These are phyloP conservation scores for Closterium sp. DNA, from an alignment of 139 green algal species.

Conservation along the genomic window DNA sequence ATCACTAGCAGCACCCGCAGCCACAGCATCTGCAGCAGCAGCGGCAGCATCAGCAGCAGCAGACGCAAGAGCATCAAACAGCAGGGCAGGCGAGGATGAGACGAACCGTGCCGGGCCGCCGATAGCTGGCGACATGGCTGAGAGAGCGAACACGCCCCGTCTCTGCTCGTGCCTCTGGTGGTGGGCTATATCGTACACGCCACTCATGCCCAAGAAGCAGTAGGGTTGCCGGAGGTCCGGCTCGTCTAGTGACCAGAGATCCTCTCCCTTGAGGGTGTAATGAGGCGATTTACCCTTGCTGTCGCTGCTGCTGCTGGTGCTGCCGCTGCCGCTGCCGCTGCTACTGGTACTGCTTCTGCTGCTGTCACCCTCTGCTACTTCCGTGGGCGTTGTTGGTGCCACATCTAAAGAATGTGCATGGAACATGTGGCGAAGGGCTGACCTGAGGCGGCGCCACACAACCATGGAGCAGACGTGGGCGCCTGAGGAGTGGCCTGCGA, in stretches of 20 bases:
- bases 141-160: constrained; percentile 28
- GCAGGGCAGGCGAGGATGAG: constrained; percentile 16
- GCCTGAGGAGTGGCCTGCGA: constrained; percentile 47
- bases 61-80: constrained; percentile 20
- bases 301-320: not conserved
- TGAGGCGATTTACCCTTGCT: not conserved
- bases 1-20: not conserved
- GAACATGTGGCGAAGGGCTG: not conserved
- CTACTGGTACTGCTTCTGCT: not conserved
- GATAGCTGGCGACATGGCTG: constrained; percentile 37
- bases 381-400: not conserved
- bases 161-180: constrained; percentile 33
- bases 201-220: constrained; percentile 33
- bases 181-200: constrained; percentile 39
- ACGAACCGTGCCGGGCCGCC: constrained; percentile 15
- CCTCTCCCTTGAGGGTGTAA: not conserved
- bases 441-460: constrained; percentile 32
- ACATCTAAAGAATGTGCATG: not conserved
- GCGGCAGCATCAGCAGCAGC: not conserved
- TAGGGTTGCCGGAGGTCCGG: constrained; percentile 11
- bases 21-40: not conserved
- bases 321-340: not conserved
- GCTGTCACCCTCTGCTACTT: not conserved
- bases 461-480: constrained; percentile 48
- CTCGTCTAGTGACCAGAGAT: not conserved